A percentile compares a stretch with the other conserved stretches of the same genome.
Evolutionary conservation across 2,329 filamentous ascomycete genomes (phyloP).

Genomic region (Arthrobotrys musiformis): DNA sequence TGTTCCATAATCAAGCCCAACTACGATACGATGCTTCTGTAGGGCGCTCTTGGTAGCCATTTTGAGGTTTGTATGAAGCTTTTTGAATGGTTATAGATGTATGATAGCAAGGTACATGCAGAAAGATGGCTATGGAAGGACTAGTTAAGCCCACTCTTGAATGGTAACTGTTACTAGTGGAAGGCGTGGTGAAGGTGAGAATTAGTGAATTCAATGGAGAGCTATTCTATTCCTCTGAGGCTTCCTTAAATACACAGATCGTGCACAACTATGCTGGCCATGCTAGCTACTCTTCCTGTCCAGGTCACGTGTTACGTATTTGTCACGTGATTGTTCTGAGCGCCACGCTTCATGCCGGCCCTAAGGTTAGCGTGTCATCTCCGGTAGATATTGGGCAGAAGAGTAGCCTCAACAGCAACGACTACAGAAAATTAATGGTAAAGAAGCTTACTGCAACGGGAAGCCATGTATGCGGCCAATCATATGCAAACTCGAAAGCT

Average conservation of each 20-base stretch:
- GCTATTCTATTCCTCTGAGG: not conserved
- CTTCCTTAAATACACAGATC: not conserved
- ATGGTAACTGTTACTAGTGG: not conserved
- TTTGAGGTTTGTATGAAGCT: not conserved
- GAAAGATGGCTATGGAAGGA: not conserved
- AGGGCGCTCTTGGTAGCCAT: slow-evolving; percentile 39
- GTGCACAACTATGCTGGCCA: not conserved
- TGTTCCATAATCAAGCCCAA: slow-evolving; percentile 52
- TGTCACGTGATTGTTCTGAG: not conserved
- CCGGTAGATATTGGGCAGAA: too few species aligned
- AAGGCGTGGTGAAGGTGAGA: not conserved
- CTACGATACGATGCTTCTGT: slow-evolving; percentile 52
- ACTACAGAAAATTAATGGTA: not conserved
- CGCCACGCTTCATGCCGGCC: too few species aligned
- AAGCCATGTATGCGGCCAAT: not conserved
- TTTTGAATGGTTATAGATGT: not conserved
- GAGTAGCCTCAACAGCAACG: too few species aligned
- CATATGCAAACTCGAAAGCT: not conserved
- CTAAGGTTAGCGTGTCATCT: too few species aligned
- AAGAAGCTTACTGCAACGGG: not conserved
- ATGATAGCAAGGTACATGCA: not conserved
- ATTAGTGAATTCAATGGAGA: not conserved
- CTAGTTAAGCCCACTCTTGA: not conserved
- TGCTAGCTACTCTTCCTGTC: not conserved
- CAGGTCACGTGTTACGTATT: not conserved